phyloP scores from a whole-genome alignment of 2,329 filamentous ascomycete species.

The Coniosporium tulheliwenetii region DNA sequence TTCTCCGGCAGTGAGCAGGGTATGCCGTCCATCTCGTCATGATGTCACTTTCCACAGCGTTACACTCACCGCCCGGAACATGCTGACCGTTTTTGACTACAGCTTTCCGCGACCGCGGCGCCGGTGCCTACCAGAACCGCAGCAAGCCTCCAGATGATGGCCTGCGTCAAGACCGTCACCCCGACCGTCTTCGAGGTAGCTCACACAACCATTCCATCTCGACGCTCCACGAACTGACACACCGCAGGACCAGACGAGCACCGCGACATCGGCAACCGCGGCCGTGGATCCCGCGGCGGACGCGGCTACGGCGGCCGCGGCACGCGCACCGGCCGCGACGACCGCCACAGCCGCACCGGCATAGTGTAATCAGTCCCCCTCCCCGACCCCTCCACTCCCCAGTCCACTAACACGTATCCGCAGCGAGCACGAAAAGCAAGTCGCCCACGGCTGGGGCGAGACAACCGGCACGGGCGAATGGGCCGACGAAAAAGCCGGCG shows the following conservation, averaged over 20 bases:
- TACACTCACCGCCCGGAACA: too few species aligned
- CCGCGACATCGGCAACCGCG: slow-evolving; percentile 29
- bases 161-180: slow-evolving; percentile 29
- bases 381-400: neutral
- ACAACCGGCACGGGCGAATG: slow-evolving; percentile 68
- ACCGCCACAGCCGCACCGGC: slow-evolving; percentile 47
- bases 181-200: slow-evolving; percentile 21
- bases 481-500: slow-evolving; percentile 82
- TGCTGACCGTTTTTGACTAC: slow-evolving; percentile 5
- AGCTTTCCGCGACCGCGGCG: slow-evolving; percentile 85
- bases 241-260: slow-evolving; percentile 12
- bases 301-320: slow-evolving; percentile 39
- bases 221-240: slow-evolving; percentile 1
- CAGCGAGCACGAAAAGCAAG: slow-evolving; percentile 73
- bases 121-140: slow-evolving; percentile 70
- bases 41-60: too few species aligned
- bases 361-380: slow-evolving; percentile 37
- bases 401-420: neutral
- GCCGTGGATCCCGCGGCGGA: slow-evolving; percentile 31
- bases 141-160: slow-evolving; percentile 61
- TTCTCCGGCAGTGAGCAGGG: slow-evolving; percentile 72
- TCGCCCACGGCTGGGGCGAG: slow-evolving; percentile 78
- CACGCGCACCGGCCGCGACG: slow-evolving; percentile 30
- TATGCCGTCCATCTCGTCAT: slow-evolving; percentile 33
- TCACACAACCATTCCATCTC: slow-evolving; percentile 4